These are phyloP conservation scores for Colletotrichum australisinense DNA, from an alignment of 2,329 filamentous ascomycete genomes.

Conservation along the genomic window DNA sequence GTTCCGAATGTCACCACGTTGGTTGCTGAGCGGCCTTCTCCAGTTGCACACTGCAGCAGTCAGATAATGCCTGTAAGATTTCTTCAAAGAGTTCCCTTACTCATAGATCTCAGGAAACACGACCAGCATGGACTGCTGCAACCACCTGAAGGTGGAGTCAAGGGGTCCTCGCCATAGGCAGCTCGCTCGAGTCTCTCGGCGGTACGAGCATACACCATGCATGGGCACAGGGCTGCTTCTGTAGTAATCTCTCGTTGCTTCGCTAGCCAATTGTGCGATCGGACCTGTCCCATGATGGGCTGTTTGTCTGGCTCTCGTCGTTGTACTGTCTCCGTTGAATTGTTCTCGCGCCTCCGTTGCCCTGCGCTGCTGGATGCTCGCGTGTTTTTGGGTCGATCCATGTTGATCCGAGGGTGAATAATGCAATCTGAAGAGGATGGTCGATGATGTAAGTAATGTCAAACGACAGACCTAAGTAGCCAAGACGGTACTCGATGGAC, in stretches of 20 bases:
- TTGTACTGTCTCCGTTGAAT: conserved; percentile 12
- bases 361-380: background rate
- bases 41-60: conserved; percentile 11
- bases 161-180: conserved; percentile 25
- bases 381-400: background rate
- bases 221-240: conserved; percentile 12
- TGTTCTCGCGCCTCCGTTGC: background rate
- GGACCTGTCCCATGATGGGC: conserved; percentile 6
- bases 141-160: conserved; percentile 6
- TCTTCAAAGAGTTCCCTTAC: background rate
- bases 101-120: conserved; percentile 1
- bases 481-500: background rate
- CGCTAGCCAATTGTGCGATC: conserved; percentile 9
- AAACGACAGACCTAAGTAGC: background rate
- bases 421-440: background rate
- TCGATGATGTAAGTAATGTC: background rate
- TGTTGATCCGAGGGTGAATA: background rate
- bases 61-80: background rate
- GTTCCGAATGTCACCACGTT: conserved; percentile 17
- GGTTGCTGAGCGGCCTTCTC: conserved; percentile 1
- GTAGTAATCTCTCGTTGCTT: conserved; percentile 5
- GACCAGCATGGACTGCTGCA: conserved; percentile 19
- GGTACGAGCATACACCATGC: conserved; percentile 16
- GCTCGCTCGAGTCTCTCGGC: conserved; percentile 22
- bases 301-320: background rate